Percentiles rank a stretch among this genome's conserved stretches.
Conservation (phyloP, 108 stramenopile genomes). For the Phaeodactylum tricornutum region DNA sequence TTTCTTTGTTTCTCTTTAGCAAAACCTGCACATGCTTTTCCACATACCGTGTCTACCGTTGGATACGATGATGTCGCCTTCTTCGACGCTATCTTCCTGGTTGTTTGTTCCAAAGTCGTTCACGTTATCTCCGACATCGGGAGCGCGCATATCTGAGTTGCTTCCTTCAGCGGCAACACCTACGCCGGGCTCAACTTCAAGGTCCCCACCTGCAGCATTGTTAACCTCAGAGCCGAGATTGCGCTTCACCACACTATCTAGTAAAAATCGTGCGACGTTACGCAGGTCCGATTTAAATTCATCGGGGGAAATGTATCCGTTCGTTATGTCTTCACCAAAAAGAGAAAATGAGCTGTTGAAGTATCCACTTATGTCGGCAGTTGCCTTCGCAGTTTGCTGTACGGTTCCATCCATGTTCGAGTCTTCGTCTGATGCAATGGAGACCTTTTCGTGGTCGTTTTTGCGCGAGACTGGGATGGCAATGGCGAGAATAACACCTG, state of each 20-base stretch:
- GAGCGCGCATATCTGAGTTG: neutral
- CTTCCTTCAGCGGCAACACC: neutral
- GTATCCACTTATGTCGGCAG: too few species aligned
- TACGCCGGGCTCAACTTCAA: neutral
- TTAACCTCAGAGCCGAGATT: neutral
- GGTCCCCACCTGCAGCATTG: neutral
- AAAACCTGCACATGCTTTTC: too few species aligned
- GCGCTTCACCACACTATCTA: slow-evolving; percentile 1
- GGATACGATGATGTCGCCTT: slow-evolving; percentile 36
- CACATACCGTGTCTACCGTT: slow-evolving; percentile 30
- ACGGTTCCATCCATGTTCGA: too few species aligned
- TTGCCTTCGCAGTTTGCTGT: too few species aligned
- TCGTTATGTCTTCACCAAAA: neutral
- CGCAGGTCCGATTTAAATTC: neutral
- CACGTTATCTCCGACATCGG: neutral
- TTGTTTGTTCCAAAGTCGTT: slow-evolving; percentile 43
- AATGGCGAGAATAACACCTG: too few species aligned
- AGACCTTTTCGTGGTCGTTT: too few species aligned
- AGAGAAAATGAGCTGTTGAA: too few species aligned
- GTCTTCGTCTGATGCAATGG: too few species aligned
- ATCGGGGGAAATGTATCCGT: neutral
- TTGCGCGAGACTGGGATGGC: too few species aligned
- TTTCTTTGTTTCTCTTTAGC: too few species aligned
- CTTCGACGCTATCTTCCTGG: slow-evolving; percentile 43
- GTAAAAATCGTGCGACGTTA: neutral